A percentile compares a stretch with the other conserved stretches of the same genome.
Conservation (phyloP, 805 yeast species). For the Metschnikowia kunwiensis region DNA sequence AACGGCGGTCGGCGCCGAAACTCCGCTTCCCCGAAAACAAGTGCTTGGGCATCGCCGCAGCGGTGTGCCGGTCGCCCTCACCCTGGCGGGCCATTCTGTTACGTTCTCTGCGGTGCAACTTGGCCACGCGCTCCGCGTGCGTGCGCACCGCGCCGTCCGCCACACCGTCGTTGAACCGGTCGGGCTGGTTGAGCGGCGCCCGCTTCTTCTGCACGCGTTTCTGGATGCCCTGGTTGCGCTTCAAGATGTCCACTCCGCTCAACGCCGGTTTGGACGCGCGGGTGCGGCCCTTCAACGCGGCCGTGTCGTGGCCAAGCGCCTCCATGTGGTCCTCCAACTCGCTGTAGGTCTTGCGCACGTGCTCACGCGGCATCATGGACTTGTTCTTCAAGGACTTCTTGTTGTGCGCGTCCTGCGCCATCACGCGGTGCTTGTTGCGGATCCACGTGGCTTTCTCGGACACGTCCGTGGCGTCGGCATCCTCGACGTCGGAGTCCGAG, state of each 20-base stretch:
- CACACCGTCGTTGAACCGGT: constrained; percentile 84
- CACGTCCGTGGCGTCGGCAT: constrained; percentile 48
- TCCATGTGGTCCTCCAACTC: constrained; percentile 90
- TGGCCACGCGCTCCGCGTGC: constrained; percentile 83
- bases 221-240: constrained; percentile 47
- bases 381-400: constrained; percentile 84
- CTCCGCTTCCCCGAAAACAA: constrained; percentile 96
- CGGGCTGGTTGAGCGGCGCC: constrained; percentile 59
- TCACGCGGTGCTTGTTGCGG: constrained; percentile 89
- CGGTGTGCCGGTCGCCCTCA: constrained; percentile 90
- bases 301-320: constrained; percentile 83
- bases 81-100: constrained; percentile 90
- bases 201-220: constrained; percentile 42
- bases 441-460: constrained; percentile 92
- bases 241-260: constrained; percentile 79
- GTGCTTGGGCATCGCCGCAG: constrained; percentile 88
- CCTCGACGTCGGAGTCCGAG: constrained; percentile 69
- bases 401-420: constrained; percentile 84
- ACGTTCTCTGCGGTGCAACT: constrained; percentile 89
- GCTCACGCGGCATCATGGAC: constrained; percentile 88
- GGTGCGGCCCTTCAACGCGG: constrained; percentile 46
- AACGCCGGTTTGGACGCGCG: constrained; percentile 34
- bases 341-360: constrained; percentile 66
- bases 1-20: constrained; percentile 90
- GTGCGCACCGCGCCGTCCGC: constrained; percentile 74